Conservation (phyloP, 1,139 yeast species). For the Candida smagusa region DNA sequence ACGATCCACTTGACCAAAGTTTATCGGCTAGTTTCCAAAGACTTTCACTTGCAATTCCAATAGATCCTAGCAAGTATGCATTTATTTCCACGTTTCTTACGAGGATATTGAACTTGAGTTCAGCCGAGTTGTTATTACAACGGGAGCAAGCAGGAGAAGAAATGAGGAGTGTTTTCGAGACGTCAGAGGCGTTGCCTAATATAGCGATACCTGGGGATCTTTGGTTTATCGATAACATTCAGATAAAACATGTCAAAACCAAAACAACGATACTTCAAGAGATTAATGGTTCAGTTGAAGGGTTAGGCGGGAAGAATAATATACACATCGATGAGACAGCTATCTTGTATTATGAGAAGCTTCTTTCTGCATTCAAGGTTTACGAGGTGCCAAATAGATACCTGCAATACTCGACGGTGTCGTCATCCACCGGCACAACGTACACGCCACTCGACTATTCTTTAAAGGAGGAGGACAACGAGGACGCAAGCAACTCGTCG, state of each 20-base stretch:
- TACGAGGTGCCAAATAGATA: constrained; percentile 24
- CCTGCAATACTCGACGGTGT: constrained; percentile 4
- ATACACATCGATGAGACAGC: constrained; percentile 27
- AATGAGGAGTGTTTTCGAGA: not conserved
- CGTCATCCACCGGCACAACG: not conserved
- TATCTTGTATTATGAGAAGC: constrained; percentile 33
- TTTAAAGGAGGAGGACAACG: constrained; percentile 28
- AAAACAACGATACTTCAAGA: constrained; percentile 36
- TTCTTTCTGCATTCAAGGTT: constrained; percentile 36
- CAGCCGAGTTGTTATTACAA: constrained; percentile 10
- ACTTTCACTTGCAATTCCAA: constrained; percentile 26
- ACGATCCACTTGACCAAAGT: constrained; percentile 1
- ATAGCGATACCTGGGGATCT: constrained; percentile 36
- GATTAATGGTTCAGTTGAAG: constrained; percentile 27
- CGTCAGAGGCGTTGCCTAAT: constrained; percentile 30
- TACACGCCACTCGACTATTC: constrained; percentile 11
- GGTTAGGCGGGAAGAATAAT: not conserved
- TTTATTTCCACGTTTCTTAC: constrained; percentile 23
- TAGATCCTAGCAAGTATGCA: constrained; percentile 25
- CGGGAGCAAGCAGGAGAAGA: constrained; percentile 1
- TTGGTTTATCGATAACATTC: constrained; percentile 36
- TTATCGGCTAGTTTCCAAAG: constrained; percentile 18
- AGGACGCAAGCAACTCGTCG: constrained; percentile 21
- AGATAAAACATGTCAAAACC: constrained; percentile 30
- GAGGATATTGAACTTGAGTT: constrained; percentile 19